Base-by-base conservation (phyloP, 306 rosid genomes). In the Fragaria nilgerrensis region DNA sequence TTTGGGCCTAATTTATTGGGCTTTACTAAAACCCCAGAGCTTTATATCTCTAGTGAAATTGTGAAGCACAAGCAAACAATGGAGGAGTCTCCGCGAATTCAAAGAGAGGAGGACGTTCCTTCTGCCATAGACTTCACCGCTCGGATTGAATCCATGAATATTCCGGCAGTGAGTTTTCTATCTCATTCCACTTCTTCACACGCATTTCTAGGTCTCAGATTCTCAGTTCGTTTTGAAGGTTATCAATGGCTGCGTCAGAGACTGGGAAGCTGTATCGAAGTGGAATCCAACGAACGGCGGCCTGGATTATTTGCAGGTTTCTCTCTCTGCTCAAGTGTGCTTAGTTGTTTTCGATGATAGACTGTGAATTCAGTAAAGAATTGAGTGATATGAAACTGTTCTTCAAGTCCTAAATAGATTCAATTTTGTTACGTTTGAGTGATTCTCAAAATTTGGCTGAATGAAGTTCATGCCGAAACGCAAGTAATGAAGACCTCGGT, bases 261-360 rank as follows among this genome's bases (percentile, higher is more conserved):
- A 79, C 22, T 92, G 98, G 97, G 75, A 62, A 82, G 96, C 96
- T 45, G 71, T 86, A 6, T 84, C 84, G 22, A 79, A 77, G 45
- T 92, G 97, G 99, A 92, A 87, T 72, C 97, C 98, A 14, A 77
- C 71, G 14, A 82, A 82, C 37, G 87, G 90, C 55, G 99, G 98
- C 70, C 96, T 96, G 14, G 85, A 90, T 73, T 90, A 93, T 88
- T 78, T 96, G 78, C 89, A 87, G 96, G 98, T 91, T 87, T 73
- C 11, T 50, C 14, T 3, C 14, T 36, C 50, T 37, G 0, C 3
- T 45, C 15, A 14, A 20, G 7, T 13, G 37, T 17, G 27, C 23
- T 20, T 61, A 7, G 41, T 58, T n/a, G 2, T 39, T 43, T 77
- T 6, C 5, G 9, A 17, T 36, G 9, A 62, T 61, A 37, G 58